Base-by-base conservation (phyloP, 352 stramenopile species). In the Blastocystis sp. region DNA sequence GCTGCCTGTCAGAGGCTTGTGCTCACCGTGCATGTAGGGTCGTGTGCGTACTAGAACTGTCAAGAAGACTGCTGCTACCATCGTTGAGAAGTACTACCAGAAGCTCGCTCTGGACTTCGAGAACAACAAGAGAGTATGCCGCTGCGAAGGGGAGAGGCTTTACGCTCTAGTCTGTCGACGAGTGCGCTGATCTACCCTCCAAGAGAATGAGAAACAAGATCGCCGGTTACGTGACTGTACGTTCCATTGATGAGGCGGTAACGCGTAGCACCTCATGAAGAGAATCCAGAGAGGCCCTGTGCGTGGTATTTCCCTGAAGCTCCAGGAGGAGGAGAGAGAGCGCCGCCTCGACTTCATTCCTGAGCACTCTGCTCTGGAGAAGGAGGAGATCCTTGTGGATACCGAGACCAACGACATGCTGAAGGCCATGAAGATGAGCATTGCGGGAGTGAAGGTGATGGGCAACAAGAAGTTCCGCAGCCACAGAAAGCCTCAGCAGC, bases 131-230 rank as follows among this genome's bases (percentile, higher is more conserved):
- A 93, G 95, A 88, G 95, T 97, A 19, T 56, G n/a, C n/a, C n/a
- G n/a, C 40, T 84, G 21, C 19, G 38, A 17, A 38, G 0, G 1
- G 28, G 23, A 11, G 7, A 62, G 90, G 92, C 74, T 93, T 95
- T 90, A 91, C 81, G 21, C 59, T n/a, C n/a, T 62, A 82, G 62
- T 62, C 28, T 76, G 48, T 79, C 91, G 93, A 96, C 91, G 94
- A 98, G 91, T 96, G 99, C 86, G 96, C 96, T 71, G 98, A 99
- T 91, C 95, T 98, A 89, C 97, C 96, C 78, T 99, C 96, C 87
- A 99, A 99, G 95, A 95, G 96, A 89, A 99, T 99, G 96, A 94
- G 97, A 90, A 99, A 99, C 94, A 99, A 99, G 94, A 99, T 99
- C 90, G 96, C 97, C 48, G 97, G 97, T 88, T 99, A 98, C 93